Conservation (phyloP, 768 basidiomycete species). For the Agaricus subrufescens region DNA sequence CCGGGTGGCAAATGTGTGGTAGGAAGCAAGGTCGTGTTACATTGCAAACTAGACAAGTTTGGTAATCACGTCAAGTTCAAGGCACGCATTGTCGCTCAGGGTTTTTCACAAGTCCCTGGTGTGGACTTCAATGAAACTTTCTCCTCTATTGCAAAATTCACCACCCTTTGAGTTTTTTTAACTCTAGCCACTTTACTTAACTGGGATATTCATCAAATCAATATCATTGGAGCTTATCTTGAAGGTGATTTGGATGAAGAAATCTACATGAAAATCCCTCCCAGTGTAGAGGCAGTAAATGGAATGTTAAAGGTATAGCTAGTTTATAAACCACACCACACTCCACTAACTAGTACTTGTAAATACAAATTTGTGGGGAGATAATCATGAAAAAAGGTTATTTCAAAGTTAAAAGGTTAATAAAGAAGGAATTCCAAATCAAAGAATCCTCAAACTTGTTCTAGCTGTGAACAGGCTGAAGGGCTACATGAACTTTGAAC, state of each 20-base stretch:
- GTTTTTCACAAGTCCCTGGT: slow-evolving; percentile 24
- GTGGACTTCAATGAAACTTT: slow-evolving; percentile 21
- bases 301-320: too few relatives aligned
- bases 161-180: slow-evolving; percentile 13
- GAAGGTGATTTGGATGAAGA: slow-evolving; percentile 21
- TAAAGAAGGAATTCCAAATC: too few relatives aligned
- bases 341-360: too few relatives aligned
- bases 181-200: background rate
- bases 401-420: too few relatives aligned
- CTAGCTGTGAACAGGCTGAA: too few relatives aligned
- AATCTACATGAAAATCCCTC: slow-evolving; percentile 17
- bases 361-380: too few relatives aligned
- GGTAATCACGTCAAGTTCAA: slow-evolving; percentile 18
- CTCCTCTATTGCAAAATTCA: slow-evolving; percentile 18
- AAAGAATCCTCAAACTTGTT: too few relatives aligned
- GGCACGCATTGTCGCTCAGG: slow-evolving; percentile 19
- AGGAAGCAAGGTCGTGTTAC: slow-evolving; percentile 16
- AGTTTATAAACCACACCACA: too few relatives aligned
- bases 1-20: slow-evolving; percentile 15
- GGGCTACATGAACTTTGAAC: too few relatives aligned
- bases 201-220: slow-evolving; percentile 13
- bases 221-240: slow-evolving; percentile 20
- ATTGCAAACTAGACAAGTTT: slow-evolving; percentile 17
- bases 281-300: too few relatives aligned
- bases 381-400: too few relatives aligned